Evolutionary conservation across 805 yeast species (phyloP), one percentile per base, ranked within the genome.

Genomic region (Wickerhamomyces alni): DNA sequence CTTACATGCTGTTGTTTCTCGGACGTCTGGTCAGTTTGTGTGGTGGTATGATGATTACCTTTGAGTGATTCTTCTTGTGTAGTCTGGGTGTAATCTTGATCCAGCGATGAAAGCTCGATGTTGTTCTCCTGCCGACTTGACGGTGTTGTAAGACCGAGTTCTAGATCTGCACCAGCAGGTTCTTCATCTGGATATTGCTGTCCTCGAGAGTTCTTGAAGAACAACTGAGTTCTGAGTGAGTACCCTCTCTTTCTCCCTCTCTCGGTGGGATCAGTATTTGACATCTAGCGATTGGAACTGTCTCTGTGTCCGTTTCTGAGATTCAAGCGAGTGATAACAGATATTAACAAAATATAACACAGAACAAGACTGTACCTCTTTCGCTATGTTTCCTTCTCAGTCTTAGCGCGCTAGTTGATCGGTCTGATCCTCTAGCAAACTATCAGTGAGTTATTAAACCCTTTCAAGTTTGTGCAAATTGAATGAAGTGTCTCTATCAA

Each of bases 141-240:
- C 5, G 31, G 13, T 11, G 10, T 59, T 41, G 42, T 9, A 3
- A 35, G 22, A 1, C 44, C 45, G 15, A 40, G 27, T 33, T 47
- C 51, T 9, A 44, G 33, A 21, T 47, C 51, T 2, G 22, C 11
- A 17, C 15, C 7, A 4, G 17, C 5, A 11, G 12, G 5, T 11
- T 26, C 39, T 4, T 19, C 31, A 16, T 39, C 45, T 6, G 30
- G 39, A 16, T 38, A 39, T 39, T 38, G 41, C 28, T 42, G 28
- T 45, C 43, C 47, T 50, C 39, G 63, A 39, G 42, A 44, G 36
- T 63, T 46, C 40, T 69, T 75, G 53, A 69, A 75, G 61, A 82
- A 71, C 36, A 82, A 65, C 61, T 82, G 87, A 0, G 84, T 68
- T 44, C 89, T 66, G 40, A 82, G 58, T 8, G 86, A 78, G 44